Evolutionary conservation across 768 basidiomycete species (phyloP).

Genomic region (Sporobolomyces phaffii): DNA sequence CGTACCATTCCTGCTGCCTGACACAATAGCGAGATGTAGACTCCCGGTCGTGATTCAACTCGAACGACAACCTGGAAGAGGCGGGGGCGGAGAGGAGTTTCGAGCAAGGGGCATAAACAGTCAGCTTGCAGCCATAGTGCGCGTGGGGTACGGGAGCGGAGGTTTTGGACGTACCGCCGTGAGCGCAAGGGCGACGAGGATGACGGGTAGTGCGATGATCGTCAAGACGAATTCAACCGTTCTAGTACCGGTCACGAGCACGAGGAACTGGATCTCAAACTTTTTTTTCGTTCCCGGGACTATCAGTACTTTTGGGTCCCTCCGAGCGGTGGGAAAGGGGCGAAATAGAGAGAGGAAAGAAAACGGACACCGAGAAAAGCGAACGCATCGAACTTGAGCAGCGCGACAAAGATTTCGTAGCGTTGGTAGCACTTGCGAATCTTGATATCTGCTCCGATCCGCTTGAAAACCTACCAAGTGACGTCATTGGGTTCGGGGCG

Average conservation of each 20-base stretch:
- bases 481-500: neutral
- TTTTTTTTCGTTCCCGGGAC: too few relatives aligned
- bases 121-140: too few relatives aligned
- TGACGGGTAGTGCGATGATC: slow-evolving; percentile 30
- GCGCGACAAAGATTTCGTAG: slow-evolving; percentile 24
- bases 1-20: slow-evolving; percentile 19
- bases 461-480: slow-evolving; percentile 18
- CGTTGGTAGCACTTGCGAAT: neutral
- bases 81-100: too few relatives aligned
- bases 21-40: slow-evolving; percentile 3
- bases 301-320: too few relatives aligned
- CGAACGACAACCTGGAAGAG: slow-evolving; percentile 20
- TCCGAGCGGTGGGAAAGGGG: neutral
- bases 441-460: slow-evolving; percentile 22
- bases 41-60: slow-evolving; percentile 16
- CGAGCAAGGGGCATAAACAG: too few relatives aligned
- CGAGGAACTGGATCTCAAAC: slow-evolving; percentile 34
- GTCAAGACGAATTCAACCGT: slow-evolving; percentile 35
- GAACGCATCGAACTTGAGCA: slow-evolving; percentile 33
- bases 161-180: slow-evolving; percentile 17
- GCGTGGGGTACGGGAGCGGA: too few relatives aligned
- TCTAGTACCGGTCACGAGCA: slow-evolving; percentile 32
- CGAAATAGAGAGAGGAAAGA: too few relatives aligned
- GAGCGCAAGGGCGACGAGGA: slow-evolving; percentile 3
- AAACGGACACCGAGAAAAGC: slow-evolving; percentile 12